phyloP scores from a whole-genome alignment of 441 rosid genomes.

The Kokia cookei region DNA sequence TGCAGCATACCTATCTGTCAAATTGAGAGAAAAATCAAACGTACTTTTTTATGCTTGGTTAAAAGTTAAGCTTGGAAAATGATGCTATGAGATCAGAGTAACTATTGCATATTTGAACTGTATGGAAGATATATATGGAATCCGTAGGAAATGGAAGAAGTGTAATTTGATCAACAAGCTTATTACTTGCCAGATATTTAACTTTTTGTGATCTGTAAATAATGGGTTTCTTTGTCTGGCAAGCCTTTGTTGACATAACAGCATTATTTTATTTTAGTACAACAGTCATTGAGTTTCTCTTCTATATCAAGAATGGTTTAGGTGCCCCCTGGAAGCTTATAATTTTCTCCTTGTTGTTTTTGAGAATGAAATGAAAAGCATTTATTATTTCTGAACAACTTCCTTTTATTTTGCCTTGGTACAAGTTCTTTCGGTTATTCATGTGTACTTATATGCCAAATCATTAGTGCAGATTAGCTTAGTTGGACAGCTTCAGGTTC shows the following conservation, averaged over 20 bases:
- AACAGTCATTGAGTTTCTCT: slow-evolving; percentile 2
- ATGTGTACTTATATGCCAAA: slow-evolving; percentile 12
- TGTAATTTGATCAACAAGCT: background rate
- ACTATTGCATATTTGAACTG: background rate
- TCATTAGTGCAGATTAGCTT: slow-evolving; percentile 67
- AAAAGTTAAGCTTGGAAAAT: background rate
- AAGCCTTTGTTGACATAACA: background rate
- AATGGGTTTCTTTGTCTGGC: background rate
- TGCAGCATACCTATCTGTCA: background rate
- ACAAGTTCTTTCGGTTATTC: slow-evolving; percentile 14
- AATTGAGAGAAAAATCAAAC: background rate
- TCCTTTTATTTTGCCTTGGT: slow-evolving; percentile 10
- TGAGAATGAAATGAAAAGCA: slow-evolving; percentile 5
- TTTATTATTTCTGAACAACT: slow-evolving; percentile 2
- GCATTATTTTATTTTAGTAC: background rate
- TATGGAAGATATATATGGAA: background rate
- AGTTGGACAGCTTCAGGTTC: slow-evolving; percentile 91
- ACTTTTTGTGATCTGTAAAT: background rate
- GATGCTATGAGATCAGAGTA: background rate
- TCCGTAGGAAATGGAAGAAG: background rate
- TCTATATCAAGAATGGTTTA: background rate
- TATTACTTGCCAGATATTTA: background rate
- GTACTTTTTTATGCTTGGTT: background rate
- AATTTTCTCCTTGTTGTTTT: slow-evolving; percentile 11
- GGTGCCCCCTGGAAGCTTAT: slow-evolving; percentile 9